Conservation (phyloP, 192 early-diverging fungal species). For the Linnemannia zychae region DNA sequence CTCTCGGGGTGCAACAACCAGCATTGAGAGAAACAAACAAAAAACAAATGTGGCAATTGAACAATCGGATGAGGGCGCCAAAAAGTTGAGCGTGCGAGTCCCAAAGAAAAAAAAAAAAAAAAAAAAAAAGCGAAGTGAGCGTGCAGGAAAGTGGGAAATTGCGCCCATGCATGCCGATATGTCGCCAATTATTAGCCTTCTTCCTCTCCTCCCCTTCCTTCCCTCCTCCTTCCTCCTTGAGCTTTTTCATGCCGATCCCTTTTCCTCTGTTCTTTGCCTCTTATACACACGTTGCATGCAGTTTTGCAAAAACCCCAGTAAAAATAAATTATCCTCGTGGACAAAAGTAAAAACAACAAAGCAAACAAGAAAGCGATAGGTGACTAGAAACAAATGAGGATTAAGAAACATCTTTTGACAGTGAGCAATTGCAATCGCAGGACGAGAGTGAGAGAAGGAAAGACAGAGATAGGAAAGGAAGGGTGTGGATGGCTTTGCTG, state of each 20-base stretch:
- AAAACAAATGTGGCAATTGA: no score
- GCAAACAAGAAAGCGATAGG: background rate
- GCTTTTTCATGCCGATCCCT: background rate
- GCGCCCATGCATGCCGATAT: constrained; percentile 1
- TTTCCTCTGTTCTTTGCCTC: background rate
- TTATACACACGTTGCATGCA: background rate
- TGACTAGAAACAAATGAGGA: background rate
- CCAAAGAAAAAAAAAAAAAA: no score
- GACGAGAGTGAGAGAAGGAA: no score
- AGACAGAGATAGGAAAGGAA: no score
- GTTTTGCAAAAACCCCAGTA: background rate
- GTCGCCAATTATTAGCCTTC: background rate
- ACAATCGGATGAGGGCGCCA: no score
- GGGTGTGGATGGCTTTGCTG: no score
- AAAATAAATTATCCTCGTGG: background rate
- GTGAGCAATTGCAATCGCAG: no score
- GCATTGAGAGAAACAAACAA: no score
- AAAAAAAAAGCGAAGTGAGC: no score
- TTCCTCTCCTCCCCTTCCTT: background rate
- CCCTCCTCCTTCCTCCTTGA: background rate
- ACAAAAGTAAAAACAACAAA: background rate
- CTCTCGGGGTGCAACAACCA: no score
- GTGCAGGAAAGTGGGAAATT: background rate
- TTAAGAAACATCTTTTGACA: background rate
- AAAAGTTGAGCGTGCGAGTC: no score